A percentile compares a stretch with the other conserved stretches of the same genome.
phyloP scores from a whole-genome alignment of 768 basidiomycete species.

The Lentinus brumalis region DNA sequence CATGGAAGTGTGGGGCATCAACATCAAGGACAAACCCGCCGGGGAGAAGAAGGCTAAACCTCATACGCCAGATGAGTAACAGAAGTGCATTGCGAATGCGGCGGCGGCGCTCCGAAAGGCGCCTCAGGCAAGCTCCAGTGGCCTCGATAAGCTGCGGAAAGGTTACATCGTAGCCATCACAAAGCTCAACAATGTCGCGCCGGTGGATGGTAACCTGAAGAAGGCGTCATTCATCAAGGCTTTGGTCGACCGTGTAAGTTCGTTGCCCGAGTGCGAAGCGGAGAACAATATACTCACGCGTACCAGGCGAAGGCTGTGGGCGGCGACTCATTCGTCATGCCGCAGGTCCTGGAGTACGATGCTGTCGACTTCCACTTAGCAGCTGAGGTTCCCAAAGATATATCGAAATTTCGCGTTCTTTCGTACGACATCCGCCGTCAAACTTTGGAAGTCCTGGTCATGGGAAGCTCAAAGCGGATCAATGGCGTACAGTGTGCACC shows the following conservation, averaged over 20 bases:
- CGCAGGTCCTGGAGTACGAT: neutral
- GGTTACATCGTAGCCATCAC: too few relatives aligned
- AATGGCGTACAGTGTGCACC: slow-evolving; percentile 36
- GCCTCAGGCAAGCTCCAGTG: neutral
- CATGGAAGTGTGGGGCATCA: slow-evolving; percentile 24
- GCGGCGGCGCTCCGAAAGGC: neutral
- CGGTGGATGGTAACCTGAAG: too few relatives aligned
- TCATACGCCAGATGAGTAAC: neutral
- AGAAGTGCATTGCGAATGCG: neutral
- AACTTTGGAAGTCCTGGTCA: slow-evolving; percentile 33
- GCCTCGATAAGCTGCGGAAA: neutral
- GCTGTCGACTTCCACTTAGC: neutral
- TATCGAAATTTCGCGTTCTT: slow-evolving; percentile 18
- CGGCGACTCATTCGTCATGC: neutral
- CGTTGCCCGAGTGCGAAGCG: too few relatives aligned
- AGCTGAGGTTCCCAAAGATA: neutral
- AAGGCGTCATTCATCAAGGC: too few relatives aligned
- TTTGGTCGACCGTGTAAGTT: too few relatives aligned
- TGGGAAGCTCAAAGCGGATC: slow-evolving; percentile 39
- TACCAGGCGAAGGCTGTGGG: too few relatives aligned
- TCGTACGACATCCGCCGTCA: slow-evolving; percentile 32
- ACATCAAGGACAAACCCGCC: slow-evolving; percentile 7
- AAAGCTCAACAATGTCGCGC: too few relatives aligned
- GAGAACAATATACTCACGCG: too few relatives aligned
- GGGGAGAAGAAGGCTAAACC: neutral